phyloP scores from a whole-genome alignment of 257 asterid genomes.

The Scutellaria baicalensis region DNA sequence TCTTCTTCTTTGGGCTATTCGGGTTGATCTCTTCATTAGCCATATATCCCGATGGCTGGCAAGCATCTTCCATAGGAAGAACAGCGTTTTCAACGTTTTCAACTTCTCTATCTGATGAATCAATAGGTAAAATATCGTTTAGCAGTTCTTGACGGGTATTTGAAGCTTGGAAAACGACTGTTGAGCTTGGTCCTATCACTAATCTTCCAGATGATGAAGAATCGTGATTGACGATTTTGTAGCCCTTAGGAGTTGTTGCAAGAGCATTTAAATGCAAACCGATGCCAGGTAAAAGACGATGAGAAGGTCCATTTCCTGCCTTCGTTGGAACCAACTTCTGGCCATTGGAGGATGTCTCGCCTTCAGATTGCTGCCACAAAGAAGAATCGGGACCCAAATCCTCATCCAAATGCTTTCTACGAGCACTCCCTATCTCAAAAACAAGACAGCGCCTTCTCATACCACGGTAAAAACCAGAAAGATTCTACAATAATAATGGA shows the following conservation, averaged over 20 bases:
- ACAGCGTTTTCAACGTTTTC: conserved; percentile 32
- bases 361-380: conserved; percentile 28
- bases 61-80: conserved; percentile 37
- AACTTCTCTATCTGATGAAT: conserved; percentile 32
- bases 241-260: conserved; percentile 66
- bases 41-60: conserved; percentile 29
- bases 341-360: conserved; percentile 24
- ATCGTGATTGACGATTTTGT: conserved; percentile 39
- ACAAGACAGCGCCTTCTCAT: conserved; percentile 91
- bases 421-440: conserved; percentile 69
- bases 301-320: conserved; percentile 35
- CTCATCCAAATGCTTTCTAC: conserved; percentile 51
- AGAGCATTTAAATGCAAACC: conserved; percentile 93
- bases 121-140: conserved; percentile 23
- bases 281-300: conserved; percentile 62
- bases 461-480: conserved; percentile 71
- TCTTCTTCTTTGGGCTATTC: conserved; percentile 88
- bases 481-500: conserved; percentile 37
- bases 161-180: conserved; percentile 35
- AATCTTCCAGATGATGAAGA: conserved; percentile 48
- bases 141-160: conserved; percentile 32
- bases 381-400: conserved; percentile 38
- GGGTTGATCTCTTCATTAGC: conserved; percentile 54
- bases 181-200: conserved; percentile 49
- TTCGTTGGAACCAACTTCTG: conserved; percentile 24